Percentiles rank a stretch among this genome's conserved stretches.
These are phyloP conservation scores for Coemansia sp. DNA, from an alignment of 192 early-diverging fungal genomes.

Conservation along the genomic window DNA sequence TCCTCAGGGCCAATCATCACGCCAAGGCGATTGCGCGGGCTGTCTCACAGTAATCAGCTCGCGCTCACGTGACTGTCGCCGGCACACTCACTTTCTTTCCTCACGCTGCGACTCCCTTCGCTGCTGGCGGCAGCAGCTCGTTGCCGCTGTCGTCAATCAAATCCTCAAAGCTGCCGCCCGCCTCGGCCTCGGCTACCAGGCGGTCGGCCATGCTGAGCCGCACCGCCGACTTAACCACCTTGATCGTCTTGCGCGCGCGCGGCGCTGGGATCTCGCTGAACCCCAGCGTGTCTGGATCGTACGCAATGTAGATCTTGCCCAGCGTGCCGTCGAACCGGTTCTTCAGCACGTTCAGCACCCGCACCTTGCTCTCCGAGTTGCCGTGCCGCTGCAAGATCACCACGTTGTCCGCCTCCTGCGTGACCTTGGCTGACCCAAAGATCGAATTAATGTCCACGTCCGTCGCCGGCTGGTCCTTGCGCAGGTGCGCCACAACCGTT, in stretches of 20 bases:
- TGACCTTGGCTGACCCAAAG: constrained; percentile 69
- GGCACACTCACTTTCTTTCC: no score
- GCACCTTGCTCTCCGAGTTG: constrained; percentile 29
- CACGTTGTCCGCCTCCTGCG: constrained; percentile 76
- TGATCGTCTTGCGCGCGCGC: constrained; percentile 31
- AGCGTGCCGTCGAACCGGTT: constrained; percentile 70
- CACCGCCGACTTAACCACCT: constrained; percentile 18
- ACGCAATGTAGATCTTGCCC: constrained; percentile 54
- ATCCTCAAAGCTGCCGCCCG: background rate
- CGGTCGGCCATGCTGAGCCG: constrained; percentile 34
- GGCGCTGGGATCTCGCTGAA: constrained; percentile 44
- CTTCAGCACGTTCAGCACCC: constrained; percentile 62
- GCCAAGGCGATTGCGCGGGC: no score
- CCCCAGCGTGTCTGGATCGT: constrained; percentile 24
- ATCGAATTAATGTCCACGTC: constrained; percentile 65
- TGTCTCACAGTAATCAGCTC: constrained; percentile 1
- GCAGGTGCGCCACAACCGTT: constrained; percentile 66
- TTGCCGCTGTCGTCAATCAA: constrained; percentile 1
- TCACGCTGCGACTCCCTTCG: no score
- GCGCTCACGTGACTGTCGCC: no score
- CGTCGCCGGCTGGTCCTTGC: constrained; percentile 56
- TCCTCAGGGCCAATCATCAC: no score
- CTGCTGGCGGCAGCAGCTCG: background rate
- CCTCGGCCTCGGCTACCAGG: constrained; percentile 18
- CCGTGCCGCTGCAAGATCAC: constrained; percentile 59